These are phyloP conservation scores for Pseudogymnoascus sp. DNA, from an alignment of 2,329 filamentous ascomycete species.

Conservation along the genomic window DNA sequence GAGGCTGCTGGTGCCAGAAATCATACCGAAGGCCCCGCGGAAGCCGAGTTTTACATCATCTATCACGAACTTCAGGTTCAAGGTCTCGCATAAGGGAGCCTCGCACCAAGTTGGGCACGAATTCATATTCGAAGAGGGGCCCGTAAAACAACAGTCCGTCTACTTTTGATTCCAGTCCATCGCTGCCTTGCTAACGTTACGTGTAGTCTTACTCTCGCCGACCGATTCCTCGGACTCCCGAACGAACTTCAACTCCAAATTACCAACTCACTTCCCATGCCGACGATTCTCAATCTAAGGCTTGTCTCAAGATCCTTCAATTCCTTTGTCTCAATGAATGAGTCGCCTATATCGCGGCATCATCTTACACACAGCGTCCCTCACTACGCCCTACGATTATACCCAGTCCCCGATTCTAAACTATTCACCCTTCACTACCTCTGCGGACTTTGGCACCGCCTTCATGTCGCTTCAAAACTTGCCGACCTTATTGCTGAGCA, in stretches of 20 bases:
- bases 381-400: conserved; percentile 50
- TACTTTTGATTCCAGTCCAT: neutral
- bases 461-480: conserved; percentile 56
- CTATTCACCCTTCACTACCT: conserved; percentile 51
- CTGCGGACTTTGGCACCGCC: conserved; percentile 56
- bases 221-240: conserved; percentile 49
- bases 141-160: conserved; percentile 18
- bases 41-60: conserved; percentile 26
- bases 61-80: conserved; percentile 26
- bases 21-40: conserved; percentile 23
- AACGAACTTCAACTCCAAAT: conserved; percentile 57
- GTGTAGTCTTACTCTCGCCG: conserved; percentile 38
- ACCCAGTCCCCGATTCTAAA: conserved; percentile 41
- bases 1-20: conserved; percentile 26
- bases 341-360: conserved; percentile 51
- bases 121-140: conserved; percentile 20
- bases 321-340: conserved; percentile 49
- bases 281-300: conserved; percentile 51
- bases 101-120: conserved; percentile 19
- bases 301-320: conserved; percentile 52
- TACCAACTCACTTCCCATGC: conserved; percentile 50
- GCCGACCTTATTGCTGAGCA: conserved; percentile 54
- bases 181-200: neutral
- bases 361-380: conserved; percentile 53
- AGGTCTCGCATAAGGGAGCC: conserved; percentile 12